Evolutionary conservation across 495 filamentous ascomycete genomes (phyloP).

Genomic region (Immersiella caudata): DNA sequence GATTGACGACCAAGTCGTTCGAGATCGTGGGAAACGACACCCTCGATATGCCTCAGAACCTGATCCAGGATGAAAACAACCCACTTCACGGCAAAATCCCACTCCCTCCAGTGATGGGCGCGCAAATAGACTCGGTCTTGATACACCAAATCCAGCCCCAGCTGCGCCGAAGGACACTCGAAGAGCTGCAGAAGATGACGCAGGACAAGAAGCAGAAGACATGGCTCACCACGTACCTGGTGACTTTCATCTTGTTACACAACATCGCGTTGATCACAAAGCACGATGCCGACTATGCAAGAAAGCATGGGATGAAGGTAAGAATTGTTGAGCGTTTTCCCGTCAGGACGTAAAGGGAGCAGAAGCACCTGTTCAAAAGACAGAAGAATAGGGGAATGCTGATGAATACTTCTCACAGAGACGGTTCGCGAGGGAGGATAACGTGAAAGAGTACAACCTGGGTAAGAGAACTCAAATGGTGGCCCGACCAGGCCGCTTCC

Average conservation of each 20-base stretch:
- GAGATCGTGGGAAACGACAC: slow-evolving; percentile 59
- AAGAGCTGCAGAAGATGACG: slow-evolving; percentile 59
- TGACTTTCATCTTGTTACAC: slow-evolving; percentile 61
- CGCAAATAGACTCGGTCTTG: slow-evolving; percentile 60
- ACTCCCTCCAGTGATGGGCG: slow-evolving; percentile 62
- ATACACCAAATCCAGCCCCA: slow-evolving; percentile 60
- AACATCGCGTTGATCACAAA: slow-evolving; percentile 60
- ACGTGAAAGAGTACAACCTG: slow-evolving; percentile 55
- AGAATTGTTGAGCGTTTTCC: slow-evolving; percentile 23
- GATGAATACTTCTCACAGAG: slow-evolving; percentile 35
- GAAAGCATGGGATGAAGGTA: slow-evolving; percentile 55
- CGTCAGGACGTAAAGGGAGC: neutral
- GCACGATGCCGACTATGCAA: slow-evolving; percentile 59
- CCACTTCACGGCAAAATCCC: slow-evolving; percentile 56
- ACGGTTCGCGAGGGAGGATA: slow-evolving; percentile 52
- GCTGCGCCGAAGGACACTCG: slow-evolving; percentile 56
- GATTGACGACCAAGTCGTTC: slow-evolving; percentile 59
- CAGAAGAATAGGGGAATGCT: neutral
- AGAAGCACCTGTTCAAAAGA: neutral
- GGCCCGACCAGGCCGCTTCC: neutral
- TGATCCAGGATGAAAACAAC: slow-evolving; percentile 52
- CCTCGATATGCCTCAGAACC: slow-evolving; percentile 51
- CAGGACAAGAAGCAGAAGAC: slow-evolving; percentile 57
- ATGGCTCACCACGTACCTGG: slow-evolving; percentile 61
- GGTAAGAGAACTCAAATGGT: slow-evolving; percentile 38